Conservation (phyloP, 495 filamentous ascomycete species). For the Podospora sp. region DNA sequence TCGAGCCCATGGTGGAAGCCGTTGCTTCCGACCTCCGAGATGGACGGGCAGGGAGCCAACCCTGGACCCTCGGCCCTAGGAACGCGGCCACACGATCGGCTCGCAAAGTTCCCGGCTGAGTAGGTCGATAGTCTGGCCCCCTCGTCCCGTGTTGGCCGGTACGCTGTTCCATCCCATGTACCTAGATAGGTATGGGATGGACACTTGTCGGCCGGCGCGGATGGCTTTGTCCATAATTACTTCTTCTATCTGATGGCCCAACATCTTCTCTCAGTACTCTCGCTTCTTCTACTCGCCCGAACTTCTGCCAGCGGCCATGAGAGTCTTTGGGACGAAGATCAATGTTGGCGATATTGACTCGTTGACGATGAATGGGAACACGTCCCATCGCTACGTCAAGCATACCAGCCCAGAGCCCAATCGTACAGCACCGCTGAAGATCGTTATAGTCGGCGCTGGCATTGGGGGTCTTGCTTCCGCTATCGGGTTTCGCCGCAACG, state of each 20-base stretch:
- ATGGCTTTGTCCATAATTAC: too few relatives aligned
- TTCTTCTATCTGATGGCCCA: neutral
- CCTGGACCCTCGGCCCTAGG: too few relatives aligned
- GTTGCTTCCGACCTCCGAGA: neutral
- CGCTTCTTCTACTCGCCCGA: neutral
- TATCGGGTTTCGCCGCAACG: slow-evolving; percentile 55
- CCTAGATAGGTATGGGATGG: too few relatives aligned
- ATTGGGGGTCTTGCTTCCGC: slow-evolving; percentile 59
- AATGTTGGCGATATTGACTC: neutral
- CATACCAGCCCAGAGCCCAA: neutral
- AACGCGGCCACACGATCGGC: too few relatives aligned
- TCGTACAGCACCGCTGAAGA: slow-evolving; percentile 26
- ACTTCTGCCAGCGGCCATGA: neutral
- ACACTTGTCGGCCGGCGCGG: too few relatives aligned
- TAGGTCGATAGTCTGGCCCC: too few relatives aligned
- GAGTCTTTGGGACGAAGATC: neutral
- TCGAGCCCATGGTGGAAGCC: neutral
- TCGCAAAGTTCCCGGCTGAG: too few relatives aligned
- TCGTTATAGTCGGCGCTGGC: slow-evolving; percentile 60
- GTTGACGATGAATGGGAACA: neutral
- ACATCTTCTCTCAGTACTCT: neutral
- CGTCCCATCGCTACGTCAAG: neutral
- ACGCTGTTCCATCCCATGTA: too few relatives aligned
- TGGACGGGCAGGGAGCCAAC: neutral
- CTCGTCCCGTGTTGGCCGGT: too few relatives aligned